phyloP scores from a whole-genome alignment of 768 basidiomycete species.

The Amanita brunnescens region DNA sequence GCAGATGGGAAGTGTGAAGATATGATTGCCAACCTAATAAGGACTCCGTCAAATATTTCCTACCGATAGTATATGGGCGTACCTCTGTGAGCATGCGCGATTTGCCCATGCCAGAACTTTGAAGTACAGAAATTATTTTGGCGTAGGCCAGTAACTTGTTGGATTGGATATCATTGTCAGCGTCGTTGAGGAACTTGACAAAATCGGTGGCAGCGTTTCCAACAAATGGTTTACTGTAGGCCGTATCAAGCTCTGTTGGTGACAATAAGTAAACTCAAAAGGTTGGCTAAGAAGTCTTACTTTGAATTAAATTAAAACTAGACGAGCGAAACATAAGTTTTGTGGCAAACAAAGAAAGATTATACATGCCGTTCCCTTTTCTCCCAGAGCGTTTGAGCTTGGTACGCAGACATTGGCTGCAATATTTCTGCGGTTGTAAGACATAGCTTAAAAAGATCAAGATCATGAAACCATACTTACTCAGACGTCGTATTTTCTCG shows the following conservation, averaged over 20 bases:
- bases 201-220: background rate
- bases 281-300: background rate
- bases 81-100: background rate
- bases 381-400: background rate
- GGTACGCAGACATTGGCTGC: too few relatives aligned
- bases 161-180: background rate
- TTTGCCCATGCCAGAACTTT: background rate
- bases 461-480: too few relatives aligned
- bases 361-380: background rate
- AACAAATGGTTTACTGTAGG: background rate
- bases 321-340: background rate
- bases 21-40: background rate
- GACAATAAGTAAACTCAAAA: background rate
- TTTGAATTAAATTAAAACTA: background rate
- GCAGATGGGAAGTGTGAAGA: too few relatives aligned
- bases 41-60: background rate
- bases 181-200: too few relatives aligned
- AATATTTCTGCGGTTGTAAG: too few relatives aligned
- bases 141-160: background rate
- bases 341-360: background rate
- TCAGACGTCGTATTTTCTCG: too few relatives aligned
- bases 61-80: background rate
- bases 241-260: background rate
- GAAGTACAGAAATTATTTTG: background rate
- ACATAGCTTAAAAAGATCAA: too few relatives aligned